Base-by-base conservation (phyloP, 257 asterid genomes). In the Nicotiana knightiana region DNA sequence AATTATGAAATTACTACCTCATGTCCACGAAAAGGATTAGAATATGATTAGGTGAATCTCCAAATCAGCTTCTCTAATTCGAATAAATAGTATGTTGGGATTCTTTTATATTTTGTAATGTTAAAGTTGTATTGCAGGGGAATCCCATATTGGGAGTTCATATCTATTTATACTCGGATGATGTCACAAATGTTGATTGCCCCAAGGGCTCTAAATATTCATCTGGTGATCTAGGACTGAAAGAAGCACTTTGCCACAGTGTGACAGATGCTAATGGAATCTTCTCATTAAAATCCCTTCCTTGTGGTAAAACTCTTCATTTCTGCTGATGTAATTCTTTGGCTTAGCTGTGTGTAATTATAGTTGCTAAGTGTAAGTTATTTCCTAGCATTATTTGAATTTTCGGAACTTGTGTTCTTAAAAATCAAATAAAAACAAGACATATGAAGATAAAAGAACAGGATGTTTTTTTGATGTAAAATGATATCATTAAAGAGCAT, bases 121-220 rank as follows among this genome's bases (percentile, higher is more conserved):
- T 67, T 61, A 77, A 43, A 79, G 70, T 58, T 84, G 39, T 86
- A 33, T 79, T 85, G 55, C 89, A 96, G 99, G 99, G 96, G 87
- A 96, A 93, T 86, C 97, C 99, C 82, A 91, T 96, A 84, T 68
- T 93, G 92, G 99, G 99, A 85, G 98, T 96, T 86, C 98, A 93
- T 81, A 81, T 96, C 83, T 96, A 90, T 86, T 92, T 96, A 46
- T 93, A 93, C 87, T 93, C 99, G 4, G 99, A 96, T 84, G 95
- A 93, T 88, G 92, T 91, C 80, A 77, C 67, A 81, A 93, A 91
- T 88, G 87, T 96, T 88, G 89, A 89, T 84, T 96, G 97, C 82
- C 97, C 94, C n/a, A 89, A 85, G 57, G 97, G 87, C 83, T 87
- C 93, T 81, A 93, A 91, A 81, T 87, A 84, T 88, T 95, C 97